Conservation (phyloP, 2,329 filamentous ascomycete species). For the Aspergillus sp. region DNA sequence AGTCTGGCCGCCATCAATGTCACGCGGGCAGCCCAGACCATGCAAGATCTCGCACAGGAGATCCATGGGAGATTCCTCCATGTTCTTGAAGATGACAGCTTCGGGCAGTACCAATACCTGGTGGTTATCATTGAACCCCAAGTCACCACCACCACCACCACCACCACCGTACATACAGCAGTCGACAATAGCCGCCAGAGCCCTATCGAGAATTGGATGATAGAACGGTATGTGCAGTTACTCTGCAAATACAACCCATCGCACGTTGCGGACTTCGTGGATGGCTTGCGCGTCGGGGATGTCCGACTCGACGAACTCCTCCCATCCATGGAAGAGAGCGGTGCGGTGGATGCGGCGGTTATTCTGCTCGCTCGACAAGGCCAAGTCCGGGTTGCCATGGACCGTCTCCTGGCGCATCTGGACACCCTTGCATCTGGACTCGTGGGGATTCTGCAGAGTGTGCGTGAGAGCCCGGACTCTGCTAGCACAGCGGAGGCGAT, state of each 20-base stretch:
- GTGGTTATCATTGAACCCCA: constrained; percentile 63
- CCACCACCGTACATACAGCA: constrained; percentile 3
- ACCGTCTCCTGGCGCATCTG: constrained; percentile 72
- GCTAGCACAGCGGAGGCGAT: constrained; percentile 56
- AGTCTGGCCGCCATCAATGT: constrained; percentile 63
- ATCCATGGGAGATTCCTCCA: constrained; percentile 60
- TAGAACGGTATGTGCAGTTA: constrained; percentile 78
- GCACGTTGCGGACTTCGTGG: constrained; percentile 80
- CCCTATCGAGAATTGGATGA: constrained; percentile 49
- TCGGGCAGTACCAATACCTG: constrained; percentile 68
- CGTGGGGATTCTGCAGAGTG: constrained; percentile 60
- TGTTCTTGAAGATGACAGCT: constrained; percentile 52
- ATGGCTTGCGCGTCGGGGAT: constrained; percentile 65
- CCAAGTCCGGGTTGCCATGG: constrained; percentile 73
- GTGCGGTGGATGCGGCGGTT: constrained; percentile 86
- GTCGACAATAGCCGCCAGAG: constrained; percentile 23
- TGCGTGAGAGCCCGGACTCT: constrained; percentile 48
- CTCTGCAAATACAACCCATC: constrained; percentile 79
- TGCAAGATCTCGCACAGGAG: constrained; percentile 54
- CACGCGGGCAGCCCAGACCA: constrained; percentile 53
- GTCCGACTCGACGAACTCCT: constrained; percentile 71
- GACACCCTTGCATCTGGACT: constrained; percentile 70
- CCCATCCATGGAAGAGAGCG: constrained; percentile 79
- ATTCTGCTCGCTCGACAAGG: constrained; percentile 85
- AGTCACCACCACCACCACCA: constrained; percentile 23